Percentiles rank a stretch among this genome's conserved stretches.
Evolutionary conservation across 495 filamentous ascomycete genomes (phyloP).

Genomic region (Clohesyomyces aquaticus): DNA sequence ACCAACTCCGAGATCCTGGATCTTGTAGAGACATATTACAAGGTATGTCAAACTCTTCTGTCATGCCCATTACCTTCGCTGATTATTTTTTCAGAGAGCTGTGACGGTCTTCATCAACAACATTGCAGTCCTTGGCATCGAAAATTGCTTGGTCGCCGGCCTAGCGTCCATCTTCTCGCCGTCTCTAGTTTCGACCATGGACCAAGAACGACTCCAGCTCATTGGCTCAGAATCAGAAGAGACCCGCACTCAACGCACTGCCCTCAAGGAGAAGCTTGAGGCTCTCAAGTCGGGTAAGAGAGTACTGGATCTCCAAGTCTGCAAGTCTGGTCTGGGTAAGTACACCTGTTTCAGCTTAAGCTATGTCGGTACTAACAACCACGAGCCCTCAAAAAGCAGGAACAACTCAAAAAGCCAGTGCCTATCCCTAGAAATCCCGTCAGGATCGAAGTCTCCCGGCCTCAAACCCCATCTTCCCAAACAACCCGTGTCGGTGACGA

Average conservation of each 20-base stretch:
- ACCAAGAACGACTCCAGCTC: constrained; percentile 2
- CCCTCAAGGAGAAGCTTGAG: constrained; percentile 15
- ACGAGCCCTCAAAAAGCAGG: background rate
- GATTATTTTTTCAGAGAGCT: constrained; percentile 55
- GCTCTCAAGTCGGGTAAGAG: constrained; percentile 16
- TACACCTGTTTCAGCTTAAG: background rate
- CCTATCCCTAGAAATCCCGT: background rate
- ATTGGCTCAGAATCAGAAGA: constrained; percentile 26
- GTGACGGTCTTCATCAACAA: constrained; percentile 65
- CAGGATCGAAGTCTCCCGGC: background rate
- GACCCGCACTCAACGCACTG: constrained; percentile 1
- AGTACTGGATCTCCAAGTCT: constrained; percentile 10
- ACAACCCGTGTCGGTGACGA: background rate
- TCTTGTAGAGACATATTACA: constrained; percentile 42
- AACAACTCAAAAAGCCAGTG: background rate
- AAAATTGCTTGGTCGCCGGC: constrained; percentile 19
- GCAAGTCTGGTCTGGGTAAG: constrained; percentile 3
- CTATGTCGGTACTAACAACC: background rate
- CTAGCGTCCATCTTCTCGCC: constrained; percentile 52
- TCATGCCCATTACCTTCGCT: constrained; percentile 28
- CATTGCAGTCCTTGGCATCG: constrained; percentile 49
- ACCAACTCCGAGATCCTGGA: constrained; percentile 38
- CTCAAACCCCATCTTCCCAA: background rate
- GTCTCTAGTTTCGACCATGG: constrained; percentile 4
- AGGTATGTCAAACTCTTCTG: constrained; percentile 36